phyloP scores from a whole-genome alignment of 352 stramenopile genomes.

The Pythium scleroteichum region DNA sequence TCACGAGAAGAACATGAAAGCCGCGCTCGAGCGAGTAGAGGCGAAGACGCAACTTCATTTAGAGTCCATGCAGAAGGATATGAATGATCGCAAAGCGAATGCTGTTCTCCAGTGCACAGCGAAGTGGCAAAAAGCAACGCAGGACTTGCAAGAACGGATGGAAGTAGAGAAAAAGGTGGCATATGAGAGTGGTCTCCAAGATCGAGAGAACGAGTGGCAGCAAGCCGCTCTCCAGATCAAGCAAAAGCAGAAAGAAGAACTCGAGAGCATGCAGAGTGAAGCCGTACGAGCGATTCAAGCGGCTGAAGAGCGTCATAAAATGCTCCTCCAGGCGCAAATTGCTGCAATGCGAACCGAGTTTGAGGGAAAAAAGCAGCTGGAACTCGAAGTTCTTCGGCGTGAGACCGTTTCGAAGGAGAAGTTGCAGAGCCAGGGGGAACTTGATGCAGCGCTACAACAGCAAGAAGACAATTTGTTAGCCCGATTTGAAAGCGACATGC shows the following conservation, averaged over 20 bases:
- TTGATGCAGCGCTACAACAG: background rate
- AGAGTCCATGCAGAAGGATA: constrained; percentile 51
- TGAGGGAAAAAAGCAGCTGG: constrained; percentile 30
- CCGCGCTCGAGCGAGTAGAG: constrained; percentile 35
- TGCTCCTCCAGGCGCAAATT: constrained; percentile 46
- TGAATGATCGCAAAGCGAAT: constrained; percentile 58
- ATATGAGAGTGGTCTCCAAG: constrained; percentile 63
- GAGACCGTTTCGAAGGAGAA: constrained; percentile 14
- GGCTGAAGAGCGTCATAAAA: constrained; percentile 61
- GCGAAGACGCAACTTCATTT: constrained; percentile 38
- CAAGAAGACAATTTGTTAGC: background rate
- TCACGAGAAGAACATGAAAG: constrained; percentile 40
- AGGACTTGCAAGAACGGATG: constrained; percentile 64
- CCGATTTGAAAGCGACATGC: constrained; percentile 4
- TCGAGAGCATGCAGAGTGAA: constrained; percentile 58
- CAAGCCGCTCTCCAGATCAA: constrained; percentile 74
- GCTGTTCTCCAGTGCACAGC: constrained; percentile 63
- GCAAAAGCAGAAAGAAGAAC: constrained; percentile 66
- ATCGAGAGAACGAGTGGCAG: constrained; percentile 80
- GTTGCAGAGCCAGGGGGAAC: constrained; percentile 2
- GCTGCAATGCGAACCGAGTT: constrained; percentile 35
- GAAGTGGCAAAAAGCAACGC: constrained; percentile 70
- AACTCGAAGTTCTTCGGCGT: constrained; percentile 16
- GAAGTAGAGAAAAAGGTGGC: constrained; percentile 59
- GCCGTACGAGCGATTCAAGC: constrained; percentile 62